A percentile compares a stretch with the other conserved stretches of the same genome.
These are phyloP conservation scores for Gnetum montanum DNA, from an alignment of 75 land plant genomes.

Conservation along the genomic window DNA sequence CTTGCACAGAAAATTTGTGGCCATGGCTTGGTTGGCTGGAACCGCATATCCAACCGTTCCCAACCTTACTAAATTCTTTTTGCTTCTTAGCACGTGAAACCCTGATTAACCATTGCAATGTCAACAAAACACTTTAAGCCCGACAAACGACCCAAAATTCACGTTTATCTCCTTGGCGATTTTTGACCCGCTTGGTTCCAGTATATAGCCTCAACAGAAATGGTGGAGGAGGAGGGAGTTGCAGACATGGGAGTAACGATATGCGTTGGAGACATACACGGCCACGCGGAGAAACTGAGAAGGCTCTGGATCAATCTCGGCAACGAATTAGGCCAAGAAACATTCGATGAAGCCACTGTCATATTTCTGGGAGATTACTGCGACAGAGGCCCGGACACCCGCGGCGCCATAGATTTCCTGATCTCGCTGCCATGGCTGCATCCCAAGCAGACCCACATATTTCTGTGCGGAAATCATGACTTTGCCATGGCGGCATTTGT, in stretches of 20 bases:
- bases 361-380: constrained; percentile 94
- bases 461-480: constrained; percentile 91
- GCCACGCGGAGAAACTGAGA: constrained; percentile 45
- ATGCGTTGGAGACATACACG: constrained; percentile 58
- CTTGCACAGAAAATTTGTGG: too few species aligned
- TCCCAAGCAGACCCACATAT: constrained; percentile 76
- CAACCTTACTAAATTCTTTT: too few species aligned
- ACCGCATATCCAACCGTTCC: too few species aligned
- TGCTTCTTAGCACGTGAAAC: too few species aligned
- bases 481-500: constrained; percentile 82
- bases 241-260: constrained; percentile 15
- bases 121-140: too few species aligned
- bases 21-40: too few species aligned
- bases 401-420: constrained; percentile 71
- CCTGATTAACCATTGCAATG: too few species aligned
- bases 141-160: too few species aligned
- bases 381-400: constrained; percentile 87
- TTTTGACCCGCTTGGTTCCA: too few species aligned
- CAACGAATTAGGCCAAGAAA: constrained; percentile 10
- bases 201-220: too few species aligned
- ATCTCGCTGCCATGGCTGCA: constrained; percentile 44
- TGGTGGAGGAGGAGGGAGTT: background rate
- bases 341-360: constrained; percentile 46
- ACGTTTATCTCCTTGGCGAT: too few species aligned
- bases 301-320: constrained; percentile 74